These are phyloP conservation scores for Candida tibetensis DNA, from an alignment of 805 yeast species.

Conservation along the genomic window DNA sequence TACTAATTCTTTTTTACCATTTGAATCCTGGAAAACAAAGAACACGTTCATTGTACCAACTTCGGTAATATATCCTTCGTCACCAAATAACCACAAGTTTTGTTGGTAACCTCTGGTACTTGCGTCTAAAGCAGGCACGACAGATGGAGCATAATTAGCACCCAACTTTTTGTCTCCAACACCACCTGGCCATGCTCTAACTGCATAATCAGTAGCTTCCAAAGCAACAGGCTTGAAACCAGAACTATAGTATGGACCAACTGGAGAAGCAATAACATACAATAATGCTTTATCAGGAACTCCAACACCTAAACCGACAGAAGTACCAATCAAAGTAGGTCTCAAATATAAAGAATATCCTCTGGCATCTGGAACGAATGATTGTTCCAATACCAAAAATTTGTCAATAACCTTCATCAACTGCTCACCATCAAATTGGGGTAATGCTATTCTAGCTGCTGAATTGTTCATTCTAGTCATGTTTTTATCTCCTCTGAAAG, in stretches of 20 bases:
- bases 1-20: conserved; percentile 86
- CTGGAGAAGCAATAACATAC: conserved; percentile 90
- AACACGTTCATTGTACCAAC: conserved; percentile 98
- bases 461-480: conserved; percentile 89
- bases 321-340: conserved; percentile 94
- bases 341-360: conserved; percentile 93
- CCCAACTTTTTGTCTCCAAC: conserved; percentile 95
- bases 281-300: conserved; percentile 78
- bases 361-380: conserved; percentile 76
- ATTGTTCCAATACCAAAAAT: conserved; percentile 69
- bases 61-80: conserved; percentile 82
- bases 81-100: conserved; percentile 94
- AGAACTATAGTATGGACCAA: conserved; percentile 92
- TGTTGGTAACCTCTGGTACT: conserved; percentile 92
- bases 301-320: conserved; percentile 83
- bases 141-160: conserved; percentile 96
- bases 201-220: conserved; percentile 94
- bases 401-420: conserved; percentile 72
- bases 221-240: conserved; percentile 94
- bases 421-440: conserved; percentile 78
- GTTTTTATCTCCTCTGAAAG: conserved; percentile 90
- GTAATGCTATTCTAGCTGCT: conserved; percentile 85
- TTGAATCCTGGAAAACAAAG: conserved; percentile 75
- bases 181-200: conserved; percentile 99
- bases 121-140: conserved; percentile 86